These are phyloP conservation scores for Scleroderma citrinum DNA, from an alignment of 768 basidiomycete species.

Conservation along the genomic window DNA sequence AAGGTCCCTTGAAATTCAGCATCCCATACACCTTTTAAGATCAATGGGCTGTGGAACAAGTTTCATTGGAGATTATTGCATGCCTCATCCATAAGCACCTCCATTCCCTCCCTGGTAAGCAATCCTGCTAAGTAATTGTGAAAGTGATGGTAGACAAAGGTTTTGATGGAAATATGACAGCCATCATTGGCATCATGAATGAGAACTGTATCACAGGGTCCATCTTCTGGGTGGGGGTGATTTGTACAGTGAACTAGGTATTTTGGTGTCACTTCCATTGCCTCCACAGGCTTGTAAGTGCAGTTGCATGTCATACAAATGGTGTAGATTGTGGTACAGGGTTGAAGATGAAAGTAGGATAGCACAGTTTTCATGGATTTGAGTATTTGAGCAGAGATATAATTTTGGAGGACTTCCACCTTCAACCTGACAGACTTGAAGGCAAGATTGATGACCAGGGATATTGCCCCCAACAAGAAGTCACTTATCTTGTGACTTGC, in stretches of 20 bases:
- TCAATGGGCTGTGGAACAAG: constrained; percentile 8
- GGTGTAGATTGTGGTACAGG: constrained; percentile 11
- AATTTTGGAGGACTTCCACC: no score
- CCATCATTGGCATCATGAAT: no score
- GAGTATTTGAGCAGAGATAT: not conserved
- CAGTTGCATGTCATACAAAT: no score
- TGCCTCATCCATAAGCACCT: constrained; percentile 5
- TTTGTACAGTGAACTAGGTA: constrained; percentile 9
- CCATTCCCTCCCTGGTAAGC: constrained; percentile 2
- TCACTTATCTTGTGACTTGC: constrained; percentile 8
- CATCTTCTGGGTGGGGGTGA: constrained; percentile 1
- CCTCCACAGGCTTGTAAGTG: no score
- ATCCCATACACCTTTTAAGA: not conserved
- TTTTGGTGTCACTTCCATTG: not conserved
- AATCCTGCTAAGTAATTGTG: not conserved
- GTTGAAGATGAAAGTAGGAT: constrained; percentile 9
- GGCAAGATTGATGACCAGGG: no score
- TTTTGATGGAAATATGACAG: no score
- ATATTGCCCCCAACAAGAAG: constrained; percentile 15
- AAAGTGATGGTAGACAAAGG: not conserved
- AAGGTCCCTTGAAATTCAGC: constrained; percentile 22
- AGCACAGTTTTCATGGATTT: constrained; percentile 2
- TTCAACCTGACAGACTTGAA: no score
- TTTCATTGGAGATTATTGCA: not conserved
- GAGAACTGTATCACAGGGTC: no score